Conservation (phyloP, 2,329 filamentous ascomycete species). For the Aspergillus texensis region DNA sequence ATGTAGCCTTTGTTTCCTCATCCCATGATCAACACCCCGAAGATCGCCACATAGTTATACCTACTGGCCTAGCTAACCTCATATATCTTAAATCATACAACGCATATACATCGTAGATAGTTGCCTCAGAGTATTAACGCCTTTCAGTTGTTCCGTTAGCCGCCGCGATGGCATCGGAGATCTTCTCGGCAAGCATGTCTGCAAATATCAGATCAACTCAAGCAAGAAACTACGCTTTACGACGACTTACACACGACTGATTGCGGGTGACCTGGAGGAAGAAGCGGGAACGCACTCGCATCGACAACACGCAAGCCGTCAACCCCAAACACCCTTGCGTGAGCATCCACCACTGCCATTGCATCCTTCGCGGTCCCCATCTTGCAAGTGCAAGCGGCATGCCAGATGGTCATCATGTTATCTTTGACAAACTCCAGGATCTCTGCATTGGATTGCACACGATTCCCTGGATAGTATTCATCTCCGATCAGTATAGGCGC, state of each 20-base stretch:
- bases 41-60: too few relatives aligned
- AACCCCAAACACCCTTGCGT: slow-evolving; percentile 33
- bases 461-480: slow-evolving; percentile 39
- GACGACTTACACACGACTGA: slow-evolving; percentile 35
- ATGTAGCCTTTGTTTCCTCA: too few relatives aligned
- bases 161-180: slow-evolving; percentile 26
- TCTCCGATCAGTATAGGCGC: slow-evolving; percentile 31
- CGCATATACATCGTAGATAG: neutral
- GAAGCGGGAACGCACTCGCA: slow-evolving; percentile 35
- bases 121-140: neutral
- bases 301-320: slow-evolving; percentile 38
- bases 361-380: slow-evolving; percentile 38
- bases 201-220: neutral
- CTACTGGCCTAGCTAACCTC: accelerated
- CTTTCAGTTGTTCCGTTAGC: neutral
- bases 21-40: too few relatives aligned
- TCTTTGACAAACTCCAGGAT: slow-evolving; percentile 37
- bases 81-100: neutral
- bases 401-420: slow-evolving; percentile 34
- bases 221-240: neutral
- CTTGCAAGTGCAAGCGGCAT: slow-evolving; percentile 38
- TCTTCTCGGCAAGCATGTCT: slow-evolving; percentile 45
- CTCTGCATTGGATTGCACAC: slow-evolving; percentile 43
- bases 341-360: slow-evolving; percentile 37
- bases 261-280: slow-evolving; percentile 44